Evolutionary conservation across 495 filamentous ascomycete genomes (phyloP), one percentile per base, ranked within the genome.

Genomic region (Apiosordaria backusii): DNA sequence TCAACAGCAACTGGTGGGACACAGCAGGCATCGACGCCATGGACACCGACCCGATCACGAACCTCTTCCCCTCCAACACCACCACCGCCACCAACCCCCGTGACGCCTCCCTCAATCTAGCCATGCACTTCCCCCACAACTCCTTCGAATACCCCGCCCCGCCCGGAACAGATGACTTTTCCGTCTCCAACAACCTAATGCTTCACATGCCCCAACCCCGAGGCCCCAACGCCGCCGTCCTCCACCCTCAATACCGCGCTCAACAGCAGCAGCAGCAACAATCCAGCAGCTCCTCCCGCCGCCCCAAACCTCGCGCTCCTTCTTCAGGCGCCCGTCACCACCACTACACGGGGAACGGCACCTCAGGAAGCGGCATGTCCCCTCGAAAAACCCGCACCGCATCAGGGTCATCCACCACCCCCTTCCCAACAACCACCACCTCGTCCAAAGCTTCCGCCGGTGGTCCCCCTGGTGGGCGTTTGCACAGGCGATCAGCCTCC

Each of bases 271-370:
- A 45, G 10, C 35, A 45, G 35, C 53, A 57, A 57, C 53, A 27
- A 0, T 19, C 27, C 18, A 45, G 18, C 27, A 7, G 4, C 5
- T 22, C 4, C 18, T 58, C 68, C 6, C 74, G 76, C 22, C 72
- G 79, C 0, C 74, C 74, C 54, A 75, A 75, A 50, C 80, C 80
- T 3, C 74, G 76, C 21, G 80, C 80, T 13, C 80, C 79, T 18
- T 80, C 77, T 2, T 78, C 80, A 0, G 79, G 79, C 0, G 78
- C 79, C 1, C 67, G 79, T 1, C 77, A 80, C 53, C 76, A 75
- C 63, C 65, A 70, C 61, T 64, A 68, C 57, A 64, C n/a, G n/a
- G n/a, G n/a, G n/a, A n/a, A 65, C 19, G 62, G 10, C 3, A 26
- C 57, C 15, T n/a, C 57, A 4, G 19, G 22, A 9, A 21, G 63